phyloP scores from a whole-genome alignment of 768 basidiomycete species.

The Podaxis rugospora region DNA sequence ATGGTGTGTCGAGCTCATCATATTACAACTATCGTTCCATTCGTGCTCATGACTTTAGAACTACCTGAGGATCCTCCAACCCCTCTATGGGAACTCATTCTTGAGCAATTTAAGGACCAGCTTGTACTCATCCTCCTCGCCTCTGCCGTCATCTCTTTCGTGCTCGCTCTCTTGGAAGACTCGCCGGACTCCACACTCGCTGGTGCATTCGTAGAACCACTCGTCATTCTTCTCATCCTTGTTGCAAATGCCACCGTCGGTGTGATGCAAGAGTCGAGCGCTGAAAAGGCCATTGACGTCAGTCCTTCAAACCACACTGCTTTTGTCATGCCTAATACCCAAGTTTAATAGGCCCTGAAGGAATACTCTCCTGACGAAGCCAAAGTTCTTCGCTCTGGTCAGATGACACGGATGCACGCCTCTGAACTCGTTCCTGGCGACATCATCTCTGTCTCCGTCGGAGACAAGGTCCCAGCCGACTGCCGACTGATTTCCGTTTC shows the following conservation, averaged over 20 bases:
- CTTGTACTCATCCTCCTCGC: slow-evolving; percentile 94
- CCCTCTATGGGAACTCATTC: slow-evolving; percentile 87
- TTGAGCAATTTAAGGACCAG: slow-evolving; percentile 99
- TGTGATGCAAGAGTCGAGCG: slow-evolving; percentile 94
- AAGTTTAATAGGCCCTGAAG: slow-evolving; percentile 70
- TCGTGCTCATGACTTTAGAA: slow-evolving; percentile 41
- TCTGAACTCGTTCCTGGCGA: slow-evolving; percentile 93
- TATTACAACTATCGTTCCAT: background rate
- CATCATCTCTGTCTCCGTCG: slow-evolving; percentile 85
- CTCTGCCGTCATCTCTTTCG: slow-evolving; percentile 90
- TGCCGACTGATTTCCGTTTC: slow-evolving; percentile 85
- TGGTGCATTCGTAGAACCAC: slow-evolving; percentile 92
- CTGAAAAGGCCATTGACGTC: slow-evolving; percentile 96
- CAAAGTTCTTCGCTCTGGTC: slow-evolving; percentile 76
- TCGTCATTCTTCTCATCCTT: slow-evolving; percentile 93
- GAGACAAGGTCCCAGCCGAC: slow-evolving; percentile 95
- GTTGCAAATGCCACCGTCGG: slow-evolving; percentile 97
- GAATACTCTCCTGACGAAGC: slow-evolving; percentile 98
- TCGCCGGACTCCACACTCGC: slow-evolving; percentile 58
- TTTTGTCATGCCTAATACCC: slow-evolving; percentile 4
- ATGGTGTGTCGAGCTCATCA: slow-evolving; percentile 45
- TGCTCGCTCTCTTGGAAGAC: slow-evolving; percentile 86
- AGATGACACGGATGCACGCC: slow-evolving; percentile 71
- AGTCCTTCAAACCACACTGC: slow-evolving; percentile 26
- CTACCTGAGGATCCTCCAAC: slow-evolving; percentile 91